phyloP scores from a whole-genome alignment of 805 yeast species.

The Hanseniaspora thailandica region DNA sequence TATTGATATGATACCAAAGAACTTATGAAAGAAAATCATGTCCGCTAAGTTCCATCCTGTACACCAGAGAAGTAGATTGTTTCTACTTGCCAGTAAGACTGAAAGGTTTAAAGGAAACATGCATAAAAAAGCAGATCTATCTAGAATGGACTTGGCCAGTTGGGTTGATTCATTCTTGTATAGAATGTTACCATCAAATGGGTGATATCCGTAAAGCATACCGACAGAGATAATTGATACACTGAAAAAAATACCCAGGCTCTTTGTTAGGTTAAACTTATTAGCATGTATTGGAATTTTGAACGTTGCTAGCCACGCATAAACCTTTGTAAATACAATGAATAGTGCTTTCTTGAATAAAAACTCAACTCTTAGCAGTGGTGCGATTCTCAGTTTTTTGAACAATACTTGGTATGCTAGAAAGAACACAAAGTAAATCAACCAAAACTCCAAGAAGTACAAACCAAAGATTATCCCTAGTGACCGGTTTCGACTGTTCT shows the following conservation, averaged over 20 bases:
- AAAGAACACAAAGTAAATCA: background rate
- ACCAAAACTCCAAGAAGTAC: background rate
- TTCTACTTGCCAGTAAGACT: constrained; percentile 58
- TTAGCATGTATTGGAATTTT: background rate
- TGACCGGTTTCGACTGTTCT: background rate
- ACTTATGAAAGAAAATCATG: constrained; percentile 52
- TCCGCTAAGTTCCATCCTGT: constrained; percentile 55
- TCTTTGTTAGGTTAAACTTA: background rate
- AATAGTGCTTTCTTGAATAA: background rate
- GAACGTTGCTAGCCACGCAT: background rate
- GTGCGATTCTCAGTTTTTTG: background rate
- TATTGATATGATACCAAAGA: constrained; percentile 37
- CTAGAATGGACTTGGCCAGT: constrained; percentile 31
- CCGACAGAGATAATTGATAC: background rate
- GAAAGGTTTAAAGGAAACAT: constrained; percentile 42
- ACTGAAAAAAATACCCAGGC: background rate
- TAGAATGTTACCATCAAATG: constrained; percentile 2
- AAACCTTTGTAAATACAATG: background rate
- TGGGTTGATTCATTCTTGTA: constrained; percentile 16
- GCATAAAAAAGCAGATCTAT: constrained; percentile 40
- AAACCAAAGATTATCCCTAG: constrained; percentile 9
- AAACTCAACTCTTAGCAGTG: background rate
- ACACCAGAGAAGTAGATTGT: constrained; percentile 49
- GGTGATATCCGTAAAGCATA: background rate
- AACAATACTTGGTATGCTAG: background rate